Evolutionary conservation across 345 rosid genomes (phyloP), one percentile per base, ranked within the genome.

Genomic region (Murraya koenigii): DNA sequence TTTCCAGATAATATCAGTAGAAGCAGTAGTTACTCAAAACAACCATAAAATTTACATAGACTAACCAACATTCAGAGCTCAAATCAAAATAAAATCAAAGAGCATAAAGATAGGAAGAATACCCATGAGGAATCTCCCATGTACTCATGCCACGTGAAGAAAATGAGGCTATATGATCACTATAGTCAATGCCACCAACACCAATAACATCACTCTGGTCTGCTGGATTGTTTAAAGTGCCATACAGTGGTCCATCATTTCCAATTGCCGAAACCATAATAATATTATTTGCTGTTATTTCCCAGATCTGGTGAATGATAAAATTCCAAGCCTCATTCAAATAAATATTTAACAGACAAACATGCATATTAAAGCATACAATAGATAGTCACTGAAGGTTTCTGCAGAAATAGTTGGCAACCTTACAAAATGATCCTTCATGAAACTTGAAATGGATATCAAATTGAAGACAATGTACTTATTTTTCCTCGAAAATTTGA

Each of bases 121-220:
- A 96, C 99, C 99, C 99, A 81, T 94, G 99, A 77, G 99, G 99
- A 85, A 96, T 84, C 87, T 96, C 99, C 99, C 98, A 96, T 75
- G 99, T 94, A 90, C 98, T 96, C 99, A 96, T 96, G 84, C 99
- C 99, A 77, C 98, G 99, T 17, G 99, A 94, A 60, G 99, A 95
- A 85, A 95, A 95, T 71, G 99, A 90, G 59, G 99, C 99, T 81
- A 95, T 95, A 82, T 95, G 97, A 85, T 93, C 97, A 79, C 81
- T 93, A 83, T 94, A 94, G 82, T 95, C 99, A 73, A 95, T 95
- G 77, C 99, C 99, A 79, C 99, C 99, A 20, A 95, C 99, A 79
- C 99, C 99, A 79, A 95, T 94, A 79, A 95, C 97, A 78, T 95
- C 99, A 86, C 96, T 91, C 85, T 95, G 99, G 82, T 95, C 99